A percentile compares a stretch with the other conserved stretches of the same genome.
Evolutionary conservation across 2,329 filamentous ascomycete species (phyloP).

Genomic region (Colletotrichum tofieldiae): DNA sequence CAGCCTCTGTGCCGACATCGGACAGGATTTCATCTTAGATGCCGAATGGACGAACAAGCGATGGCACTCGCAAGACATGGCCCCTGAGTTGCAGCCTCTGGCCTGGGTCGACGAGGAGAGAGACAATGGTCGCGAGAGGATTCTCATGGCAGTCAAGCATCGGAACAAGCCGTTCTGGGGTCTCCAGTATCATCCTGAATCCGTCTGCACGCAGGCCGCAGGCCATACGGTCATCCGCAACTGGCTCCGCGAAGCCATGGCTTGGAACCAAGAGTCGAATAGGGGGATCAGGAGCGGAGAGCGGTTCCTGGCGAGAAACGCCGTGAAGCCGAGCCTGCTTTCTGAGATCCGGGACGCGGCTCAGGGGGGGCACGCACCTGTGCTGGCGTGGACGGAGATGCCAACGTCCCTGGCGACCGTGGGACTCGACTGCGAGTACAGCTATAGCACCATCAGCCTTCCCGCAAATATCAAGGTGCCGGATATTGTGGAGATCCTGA

Average conservation of each 20-base stretch:
- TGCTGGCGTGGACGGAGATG: constrained; percentile 33
- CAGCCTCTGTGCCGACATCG: constrained; percentile 70
- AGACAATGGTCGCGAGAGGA: constrained; percentile 59
- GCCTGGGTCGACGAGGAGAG: constrained; percentile 73
- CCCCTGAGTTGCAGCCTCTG: constrained; percentile 67
- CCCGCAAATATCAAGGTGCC: constrained; percentile 65
- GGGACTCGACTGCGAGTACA: constrained; percentile 53
- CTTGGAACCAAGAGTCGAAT: constrained; percentile 67
- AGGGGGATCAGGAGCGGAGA: constrained; percentile 44
- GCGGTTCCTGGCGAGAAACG: constrained; percentile 49
- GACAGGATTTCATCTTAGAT: constrained; percentile 59
- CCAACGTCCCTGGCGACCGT: constrained; percentile 48
- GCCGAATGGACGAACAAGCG: constrained; percentile 55
- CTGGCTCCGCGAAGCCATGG: constrained; percentile 79
- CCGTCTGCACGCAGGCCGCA: constrained; percentile 82
- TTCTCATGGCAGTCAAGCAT: constrained; percentile 86
- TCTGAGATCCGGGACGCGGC: constrained; percentile 43
- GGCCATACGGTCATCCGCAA: constrained; percentile 77
- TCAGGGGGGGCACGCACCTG: constrained; percentile 4
- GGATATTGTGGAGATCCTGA: constrained; percentile 69
- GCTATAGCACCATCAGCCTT: constrained; percentile 60
- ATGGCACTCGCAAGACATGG: constrained; percentile 56
- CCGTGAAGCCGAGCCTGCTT: constrained; percentile 54
- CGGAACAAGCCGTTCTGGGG: constrained; percentile 82
- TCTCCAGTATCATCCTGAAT: constrained; percentile 93